These are phyloP conservation scores for Panaeolus cyanescens DNA, from an alignment of 768 basidiomycete genomes.

Conservation along the genomic window DNA sequence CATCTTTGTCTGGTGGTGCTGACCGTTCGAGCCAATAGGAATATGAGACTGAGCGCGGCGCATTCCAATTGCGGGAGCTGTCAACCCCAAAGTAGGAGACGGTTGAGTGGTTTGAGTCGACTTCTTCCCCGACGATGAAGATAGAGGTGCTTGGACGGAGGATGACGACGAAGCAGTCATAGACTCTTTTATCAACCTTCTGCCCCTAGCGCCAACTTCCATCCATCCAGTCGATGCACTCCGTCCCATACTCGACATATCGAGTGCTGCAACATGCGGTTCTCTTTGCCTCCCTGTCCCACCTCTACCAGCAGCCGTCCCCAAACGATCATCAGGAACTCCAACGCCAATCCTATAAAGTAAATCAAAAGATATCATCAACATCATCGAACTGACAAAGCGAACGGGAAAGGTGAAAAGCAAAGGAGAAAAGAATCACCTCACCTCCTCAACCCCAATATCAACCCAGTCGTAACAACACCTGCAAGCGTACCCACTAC, in stretches of 20 bases:
- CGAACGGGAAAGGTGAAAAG: background rate
- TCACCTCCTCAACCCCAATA: constrained; percentile 2
- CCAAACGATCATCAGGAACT: background rate
- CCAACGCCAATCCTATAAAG: background rate
- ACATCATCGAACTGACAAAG: background rate
- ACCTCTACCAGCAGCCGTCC: background rate
- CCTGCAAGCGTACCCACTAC: background rate
- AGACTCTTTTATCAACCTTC: background rate
- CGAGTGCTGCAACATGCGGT: background rate
- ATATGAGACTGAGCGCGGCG: background rate
- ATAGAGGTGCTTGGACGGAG: background rate
- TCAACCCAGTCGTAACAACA: background rate
- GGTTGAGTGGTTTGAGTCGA: background rate
- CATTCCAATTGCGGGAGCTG: background rate
- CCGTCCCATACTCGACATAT: background rate
- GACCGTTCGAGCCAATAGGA: background rate
- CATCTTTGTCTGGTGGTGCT: background rate
- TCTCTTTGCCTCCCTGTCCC: background rate
- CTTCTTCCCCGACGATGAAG: background rate
- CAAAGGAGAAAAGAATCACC: background rate
- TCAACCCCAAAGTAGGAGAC: background rate
- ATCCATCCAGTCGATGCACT: background rate
- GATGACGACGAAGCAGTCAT: background rate
- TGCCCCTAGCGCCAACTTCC: background rate
- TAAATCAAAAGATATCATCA: background rate